These are phyloP conservation scores for Podaxis rugospora DNA, from an alignment of 768 basidiomycete genomes.

Conservation along the genomic window DNA sequence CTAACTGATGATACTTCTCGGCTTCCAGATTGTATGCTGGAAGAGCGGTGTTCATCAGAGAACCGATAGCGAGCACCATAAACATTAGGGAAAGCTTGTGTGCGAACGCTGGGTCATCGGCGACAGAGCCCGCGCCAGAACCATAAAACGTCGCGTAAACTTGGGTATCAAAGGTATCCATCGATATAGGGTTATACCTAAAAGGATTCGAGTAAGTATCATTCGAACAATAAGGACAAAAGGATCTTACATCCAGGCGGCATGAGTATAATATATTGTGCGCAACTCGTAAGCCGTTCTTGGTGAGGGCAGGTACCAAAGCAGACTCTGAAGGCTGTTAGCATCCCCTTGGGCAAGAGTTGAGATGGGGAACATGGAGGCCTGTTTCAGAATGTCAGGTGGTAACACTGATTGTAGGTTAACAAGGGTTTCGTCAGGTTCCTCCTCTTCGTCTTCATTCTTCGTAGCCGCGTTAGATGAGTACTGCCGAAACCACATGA, in stretches of 20 bases:
- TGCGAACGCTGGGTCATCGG: constrained; percentile 48
- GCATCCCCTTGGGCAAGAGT: constrained; percentile 34
- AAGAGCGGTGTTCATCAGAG: constrained; percentile 51
- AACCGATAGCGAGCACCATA: constrained; percentile 64
- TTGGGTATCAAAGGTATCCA: constrained; percentile 56
- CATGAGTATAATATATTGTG: constrained; percentile 57
- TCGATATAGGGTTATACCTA: constrained; percentile 67
- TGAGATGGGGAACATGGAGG: constrained; percentile 63
- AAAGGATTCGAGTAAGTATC: neutral
- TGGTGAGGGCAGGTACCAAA: constrained; percentile 65
- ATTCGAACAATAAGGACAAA: neutral
- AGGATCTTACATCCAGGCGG: constrained; percentile 63
- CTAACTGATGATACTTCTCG: constrained; percentile 66
- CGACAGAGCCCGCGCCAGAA: constrained; percentile 33
- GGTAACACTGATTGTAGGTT: constrained; percentile 55
- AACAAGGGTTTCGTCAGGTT: constrained; percentile 34
- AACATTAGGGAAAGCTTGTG: constrained; percentile 63
- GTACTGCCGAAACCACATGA: constrained; percentile 13
- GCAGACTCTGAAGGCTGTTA: constrained; percentile 51
- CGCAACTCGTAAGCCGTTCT: constrained; percentile 59
- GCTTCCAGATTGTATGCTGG: constrained; percentile 63
- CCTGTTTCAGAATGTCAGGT: constrained; percentile 57
- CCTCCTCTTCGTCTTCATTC: constrained; percentile 49
- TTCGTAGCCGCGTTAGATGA: constrained; percentile 47
- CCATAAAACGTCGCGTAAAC: constrained; percentile 57